phyloP scores from a whole-genome alignment of 106 monocot species.

The Amphibolis antarctica region DNA sequence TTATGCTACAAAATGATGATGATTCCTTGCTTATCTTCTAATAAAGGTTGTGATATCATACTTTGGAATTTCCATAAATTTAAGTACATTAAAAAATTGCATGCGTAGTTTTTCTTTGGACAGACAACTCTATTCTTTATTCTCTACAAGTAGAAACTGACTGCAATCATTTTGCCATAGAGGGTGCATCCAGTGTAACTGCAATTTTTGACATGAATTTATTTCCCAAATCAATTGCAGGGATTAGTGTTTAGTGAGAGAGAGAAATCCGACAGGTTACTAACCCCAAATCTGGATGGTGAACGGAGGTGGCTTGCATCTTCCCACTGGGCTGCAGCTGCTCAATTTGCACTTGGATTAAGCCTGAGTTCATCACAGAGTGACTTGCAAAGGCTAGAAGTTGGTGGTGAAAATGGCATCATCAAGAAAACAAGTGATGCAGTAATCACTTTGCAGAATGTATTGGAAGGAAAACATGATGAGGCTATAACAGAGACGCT shows the following conservation, averaged over 20 bases:
- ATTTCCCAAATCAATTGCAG: slow-evolving; percentile 12
- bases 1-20: too few relatives aligned
- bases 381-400: slow-evolving; percentile 52
- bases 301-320: slow-evolving; percentile 70
- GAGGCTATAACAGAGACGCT: slow-evolving; percentile 51
- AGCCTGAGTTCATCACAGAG: slow-evolving; percentile 74
- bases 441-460: slow-evolving; percentile 75
- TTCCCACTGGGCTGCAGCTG: slow-evolving; percentile 81
- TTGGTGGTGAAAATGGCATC: slow-evolving; percentile 56
- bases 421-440: slow-evolving; percentile 86
- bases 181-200: too few relatives aligned
- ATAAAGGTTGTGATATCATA: too few relatives aligned
- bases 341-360: slow-evolving; percentile 76
- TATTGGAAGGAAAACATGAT: slow-evolving; percentile 85
- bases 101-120: too few relatives aligned
- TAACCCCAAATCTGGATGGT: slow-evolving; percentile 28
- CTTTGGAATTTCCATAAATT: too few relatives aligned
- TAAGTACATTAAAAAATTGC: too few relatives aligned
- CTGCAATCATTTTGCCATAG: too few relatives aligned
- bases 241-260: slow-evolving; percentile 42
- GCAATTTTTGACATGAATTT: too few relatives aligned
- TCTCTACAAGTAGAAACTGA: too few relatives aligned
- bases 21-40: too few relatives aligned
- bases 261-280: slow-evolving; percentile 37
- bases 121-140: too few relatives aligned